Base-by-base conservation (phyloP, 441 rosid genomes). In the Dalechampia spathulata region DNA sequence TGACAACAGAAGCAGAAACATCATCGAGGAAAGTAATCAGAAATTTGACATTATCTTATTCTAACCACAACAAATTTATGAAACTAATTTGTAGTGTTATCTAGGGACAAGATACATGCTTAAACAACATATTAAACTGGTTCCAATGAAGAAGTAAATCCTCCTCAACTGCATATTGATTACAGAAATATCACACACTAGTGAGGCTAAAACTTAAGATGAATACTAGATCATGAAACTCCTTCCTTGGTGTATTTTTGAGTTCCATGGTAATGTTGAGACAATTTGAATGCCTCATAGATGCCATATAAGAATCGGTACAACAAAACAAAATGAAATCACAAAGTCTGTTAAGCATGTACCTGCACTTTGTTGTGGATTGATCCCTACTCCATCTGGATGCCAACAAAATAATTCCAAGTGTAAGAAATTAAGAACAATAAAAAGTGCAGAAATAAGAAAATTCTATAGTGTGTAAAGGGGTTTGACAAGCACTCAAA, bases 281-380 rank as follows among this genome's bases (percentile, higher is more conserved):
- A 25, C 36, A 57, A 23, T n/a, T 10, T 21, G 10, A 65, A 30
- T 30, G 30, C 37, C 32, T 53, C 21, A 49, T 17, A 55, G 16
- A 42, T 26, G 34, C 23, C 53, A 42, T 14, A 52, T 22, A 57
- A 57, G 58, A 39, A 25, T 16, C 37, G 7, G n/a, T 14, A 48
- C 8, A 51, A 9, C 19, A 25, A 8, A 37, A 11, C 6, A 11
- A 17, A 12, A 25, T 20, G 62, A 49, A 41, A 39, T 7, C 19
- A 39, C 15, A 37, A 30, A 52, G 34, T 25, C 8, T 9, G 40
- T 45, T 9, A 8, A 64, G 49, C 38, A 52, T 39, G 8, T 5
- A 86, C 95, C 95, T 57, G 95, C 88, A 76, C 88, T 86, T 71
- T 86, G 95, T 60, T 86, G 90, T 62, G 90, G 95, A 77, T 81